Evolutionary conservation across 257 asterid species (phyloP).

Genomic region (Nicotiana noctiflora): DNA sequence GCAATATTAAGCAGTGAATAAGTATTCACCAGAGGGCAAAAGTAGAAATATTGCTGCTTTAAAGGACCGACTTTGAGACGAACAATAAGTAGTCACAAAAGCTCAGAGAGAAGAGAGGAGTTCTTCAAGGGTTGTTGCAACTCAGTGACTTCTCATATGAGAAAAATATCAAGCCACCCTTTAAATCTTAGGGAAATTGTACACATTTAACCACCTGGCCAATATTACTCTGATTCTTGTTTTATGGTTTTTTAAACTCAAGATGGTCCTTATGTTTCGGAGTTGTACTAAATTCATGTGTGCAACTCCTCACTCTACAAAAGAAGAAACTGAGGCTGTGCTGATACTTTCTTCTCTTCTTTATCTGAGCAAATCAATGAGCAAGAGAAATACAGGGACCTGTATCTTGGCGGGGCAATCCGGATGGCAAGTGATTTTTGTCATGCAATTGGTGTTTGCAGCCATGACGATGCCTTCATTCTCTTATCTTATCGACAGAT

Average conservation of each 20-base stretch:
- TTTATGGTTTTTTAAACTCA: not conserved
- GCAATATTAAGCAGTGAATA: not conserved
- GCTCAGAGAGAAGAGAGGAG: not conserved
- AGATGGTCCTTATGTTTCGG: not conserved
- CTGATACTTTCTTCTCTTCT: not conserved
- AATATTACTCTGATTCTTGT: not conserved
- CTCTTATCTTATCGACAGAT: not conserved
- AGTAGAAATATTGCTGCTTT: not conserved
- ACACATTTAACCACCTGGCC: not conserved
- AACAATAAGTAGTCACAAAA: too few relatives aligned
- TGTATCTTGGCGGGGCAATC: slow-evolving; percentile 2
- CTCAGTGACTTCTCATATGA: not conserved
- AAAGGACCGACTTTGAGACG: too few relatives aligned
- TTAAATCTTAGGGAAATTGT: not conserved
- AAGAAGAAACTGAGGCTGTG: not conserved
- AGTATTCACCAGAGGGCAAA: not conserved
- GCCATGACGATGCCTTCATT: not conserved
- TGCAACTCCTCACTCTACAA: not conserved
- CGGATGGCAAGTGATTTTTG: not conserved
- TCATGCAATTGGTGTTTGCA: not conserved
- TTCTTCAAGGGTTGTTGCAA: slow-evolving; percentile 10
- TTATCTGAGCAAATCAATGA: too few relatives aligned
- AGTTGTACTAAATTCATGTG: not conserved
- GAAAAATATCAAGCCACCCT: not conserved
- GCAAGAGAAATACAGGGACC: not conserved